Conservation (phyloP, 345 rosid genomes). For the Brassica rapa region DNA sequence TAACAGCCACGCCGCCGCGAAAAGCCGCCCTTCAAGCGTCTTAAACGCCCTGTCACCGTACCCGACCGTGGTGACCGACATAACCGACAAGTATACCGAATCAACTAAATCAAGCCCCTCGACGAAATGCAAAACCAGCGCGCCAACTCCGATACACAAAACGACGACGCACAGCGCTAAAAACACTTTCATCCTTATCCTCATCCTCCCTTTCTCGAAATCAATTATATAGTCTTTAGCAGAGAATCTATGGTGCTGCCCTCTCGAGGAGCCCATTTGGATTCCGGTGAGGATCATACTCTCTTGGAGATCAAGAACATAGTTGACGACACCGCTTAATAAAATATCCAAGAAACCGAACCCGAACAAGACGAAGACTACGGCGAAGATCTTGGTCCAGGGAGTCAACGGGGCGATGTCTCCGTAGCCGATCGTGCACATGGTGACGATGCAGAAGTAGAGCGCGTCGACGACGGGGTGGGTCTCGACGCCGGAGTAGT, state of each 20-base stretch:
- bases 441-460: slow-evolving; percentile 77
- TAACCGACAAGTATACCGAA: slow-evolving; percentile 70
- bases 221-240: slow-evolving; percentile 61
- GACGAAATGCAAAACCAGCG: slow-evolving; percentile 54
- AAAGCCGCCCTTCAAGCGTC: slow-evolving; percentile 60
- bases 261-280: slow-evolving; percentile 24
- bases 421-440: slow-evolving; percentile 86
- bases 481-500: slow-evolving; percentile 73
- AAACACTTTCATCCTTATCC: slow-evolving; percentile 74
- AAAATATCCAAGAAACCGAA: slow-evolving; percentile 70
- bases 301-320: slow-evolving; percentile 69
- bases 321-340: slow-evolving; percentile 65
- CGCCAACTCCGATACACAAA: slow-evolving; percentile 58
- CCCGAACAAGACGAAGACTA: slow-evolving; percentile 68
- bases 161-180: slow-evolving; percentile 73
- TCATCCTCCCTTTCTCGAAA: slow-evolving; percentile 74
- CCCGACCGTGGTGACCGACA: slow-evolving; percentile 85
- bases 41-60: slow-evolving; percentile 70
- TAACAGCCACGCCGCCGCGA: slow-evolving; percentile 71
- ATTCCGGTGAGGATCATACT: slow-evolving; percentile 55
- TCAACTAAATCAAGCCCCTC: slow-evolving; percentile 61
- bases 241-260: slow-evolving; percentile 37
- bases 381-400: slow-evolving; percentile 63
- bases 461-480: slow-evolving; percentile 80
- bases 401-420: slow-evolving; percentile 72